Base-by-base conservation (phyloP, 2,329 filamentous ascomycete genomes). In the Fusarium humuli region DNA sequence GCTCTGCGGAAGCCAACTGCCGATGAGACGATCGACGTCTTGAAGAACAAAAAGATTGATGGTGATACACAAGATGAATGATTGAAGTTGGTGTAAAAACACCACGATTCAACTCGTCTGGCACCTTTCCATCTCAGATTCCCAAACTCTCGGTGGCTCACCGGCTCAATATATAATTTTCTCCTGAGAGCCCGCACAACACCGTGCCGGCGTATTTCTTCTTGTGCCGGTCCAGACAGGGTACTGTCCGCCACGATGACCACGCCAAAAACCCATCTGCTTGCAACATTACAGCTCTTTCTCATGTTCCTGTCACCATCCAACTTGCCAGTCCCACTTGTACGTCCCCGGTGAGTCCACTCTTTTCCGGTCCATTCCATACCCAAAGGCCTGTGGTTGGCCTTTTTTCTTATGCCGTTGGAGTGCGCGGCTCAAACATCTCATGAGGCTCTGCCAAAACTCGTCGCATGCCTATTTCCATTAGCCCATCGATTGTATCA, bases 401-500 rank as follows among this genome's bases (percentile, higher is more conserved):
- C 56, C 61, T 57, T 57, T 61, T 42, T 18, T 40, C 60, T 62
- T 72, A 34, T 57, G 64, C 64, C 62, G 49, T 50, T 29, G 20
- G 44, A 54, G 57, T 74, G 65, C 61, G 53, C 69, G 62, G 71
- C 71, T 72, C 69, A 65, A 34, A 57, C 50, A 65, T 72, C 69
- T 67, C 50, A 59, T 72, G 73, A 75, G 64, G 69, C 71, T 73
- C 58, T 75, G 65, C 52, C 44, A 54, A 57, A 53, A 49, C 48
- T 71, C 50, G 42, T 67, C 62, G 55, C 48, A 70, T 70, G 57
- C 44, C 61, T 58, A 52, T 65, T 67, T 57, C 46, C 52, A 75
- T 75, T 75, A 75, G 71, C 67, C 73, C 72, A 75, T 75, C 65
- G 56, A 69, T 70, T 62, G 55, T 49, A 61, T 65, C 61, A 54